phyloP scores from a whole-genome alignment of 352 stramenopile genomes.

The Phytophthora aleatoria region DNA sequence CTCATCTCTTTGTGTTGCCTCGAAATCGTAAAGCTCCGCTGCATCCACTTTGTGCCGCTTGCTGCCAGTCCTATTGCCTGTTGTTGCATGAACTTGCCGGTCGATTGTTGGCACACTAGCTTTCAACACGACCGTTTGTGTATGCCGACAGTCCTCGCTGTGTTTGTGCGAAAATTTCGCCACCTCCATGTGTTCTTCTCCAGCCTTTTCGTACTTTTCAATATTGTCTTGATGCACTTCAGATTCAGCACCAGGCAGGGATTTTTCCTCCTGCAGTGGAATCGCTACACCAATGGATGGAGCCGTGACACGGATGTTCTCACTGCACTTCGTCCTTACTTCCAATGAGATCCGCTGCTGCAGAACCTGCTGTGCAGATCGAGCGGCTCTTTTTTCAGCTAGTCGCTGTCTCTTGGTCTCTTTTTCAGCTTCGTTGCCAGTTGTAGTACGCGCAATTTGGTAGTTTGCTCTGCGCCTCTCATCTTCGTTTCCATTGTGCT shows the following conservation, averaged over 20 bases:
- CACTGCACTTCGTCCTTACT: neutral
- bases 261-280: neutral
- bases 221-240: too few species aligned
- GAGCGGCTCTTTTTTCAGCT: neutral
- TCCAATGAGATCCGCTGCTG: neutral
- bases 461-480: conserved; percentile 56
- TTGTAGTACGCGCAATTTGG: conserved; percentile 39
- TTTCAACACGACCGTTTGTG: too few species aligned
- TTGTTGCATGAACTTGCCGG: too few species aligned
- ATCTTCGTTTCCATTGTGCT: neutral
- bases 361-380: neutral
- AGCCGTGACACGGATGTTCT: conserved; percentile 1
- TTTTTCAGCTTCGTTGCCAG: conserved; percentile 19
- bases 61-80: too few species aligned
- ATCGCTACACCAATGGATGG: neutral
- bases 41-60: too few species aligned
- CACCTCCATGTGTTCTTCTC: too few species aligned
- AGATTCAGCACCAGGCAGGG: neutral
- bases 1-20: too few species aligned
- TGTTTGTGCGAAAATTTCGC: too few species aligned
- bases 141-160: too few species aligned
- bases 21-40: too few species aligned
- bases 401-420: conserved; percentile 8
- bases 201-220: too few species aligned
- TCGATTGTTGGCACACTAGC: too few species aligned